Conservation (phyloP, 176 grass and related monocot species). For the Puccinellia tenuiflora region DNA sequence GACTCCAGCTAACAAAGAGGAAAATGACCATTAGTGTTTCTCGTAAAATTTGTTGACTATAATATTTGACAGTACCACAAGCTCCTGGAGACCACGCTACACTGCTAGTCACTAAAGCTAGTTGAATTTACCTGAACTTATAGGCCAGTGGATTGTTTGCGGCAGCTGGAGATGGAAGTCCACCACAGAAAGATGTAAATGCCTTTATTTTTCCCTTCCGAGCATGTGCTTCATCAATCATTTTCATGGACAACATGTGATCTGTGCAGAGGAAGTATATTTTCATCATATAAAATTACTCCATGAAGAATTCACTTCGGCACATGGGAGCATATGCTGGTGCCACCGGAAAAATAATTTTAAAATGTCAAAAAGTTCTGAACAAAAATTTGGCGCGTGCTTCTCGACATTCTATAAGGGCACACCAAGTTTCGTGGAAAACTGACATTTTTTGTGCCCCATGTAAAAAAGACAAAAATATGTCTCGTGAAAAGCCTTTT, state of each 20-base stretch:
- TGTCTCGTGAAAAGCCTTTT: no score
- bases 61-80: not conserved
- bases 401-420: no score
- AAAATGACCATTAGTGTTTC: not conserved
- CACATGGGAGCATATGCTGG: no score
- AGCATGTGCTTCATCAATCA: conserved; percentile 85
- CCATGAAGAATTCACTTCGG: no score
- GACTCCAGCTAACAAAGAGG: conserved; percentile 65
- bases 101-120: not conserved
- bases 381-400: no score
- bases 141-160: conserved; percentile 91
- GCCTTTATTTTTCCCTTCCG: conserved; percentile 69
- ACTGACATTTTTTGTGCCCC: no score
- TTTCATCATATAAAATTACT: not conserved
- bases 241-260: conserved; percentile 98
- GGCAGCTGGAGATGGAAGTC: conserved; percentile 91
- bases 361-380: no score
- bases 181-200: conserved; percentile 92
- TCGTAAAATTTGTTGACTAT: not conserved
- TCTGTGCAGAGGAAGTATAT: conserved; percentile 42
- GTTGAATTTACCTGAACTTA: conserved; percentile 72
- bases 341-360: no score
- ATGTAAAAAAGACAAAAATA: no score
- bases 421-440: no score
- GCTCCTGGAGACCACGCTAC: not conserved